A percentile compares a stretch with the other conserved stretches of the same genome.
phyloP scores from a whole-genome alignment of 2,329 filamentous ascomycete species.

The Fusarium lyarnte region DNA sequence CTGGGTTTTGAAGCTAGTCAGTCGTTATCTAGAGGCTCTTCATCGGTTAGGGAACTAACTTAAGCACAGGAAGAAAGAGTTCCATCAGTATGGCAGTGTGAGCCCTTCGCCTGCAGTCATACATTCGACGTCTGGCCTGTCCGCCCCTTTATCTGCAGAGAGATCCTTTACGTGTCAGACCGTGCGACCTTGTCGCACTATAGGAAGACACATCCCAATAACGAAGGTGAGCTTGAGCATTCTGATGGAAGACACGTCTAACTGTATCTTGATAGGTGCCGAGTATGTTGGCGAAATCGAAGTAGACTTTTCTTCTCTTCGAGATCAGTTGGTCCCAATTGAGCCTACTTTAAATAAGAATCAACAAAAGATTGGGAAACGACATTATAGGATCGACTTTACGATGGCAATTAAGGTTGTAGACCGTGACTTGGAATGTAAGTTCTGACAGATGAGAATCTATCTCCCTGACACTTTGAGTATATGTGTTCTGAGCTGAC shows the following conservation, averaged over 20 bases:
- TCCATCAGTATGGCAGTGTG: background rate
- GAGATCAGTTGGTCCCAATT: background rate
- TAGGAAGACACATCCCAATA: background rate
- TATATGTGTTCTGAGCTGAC: background rate
- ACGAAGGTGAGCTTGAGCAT: background rate
- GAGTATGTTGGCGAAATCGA: background rate
- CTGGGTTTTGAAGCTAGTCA: background rate
- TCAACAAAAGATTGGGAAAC: rapidly evolving
- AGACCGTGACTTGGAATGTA: background rate
- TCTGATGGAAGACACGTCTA: rapidly evolving
- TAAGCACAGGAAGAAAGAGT: background rate
- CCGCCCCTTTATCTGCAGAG: background rate
- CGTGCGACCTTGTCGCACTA: background rate
- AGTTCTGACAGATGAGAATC: background rate
- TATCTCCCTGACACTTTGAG: rapidly evolving
- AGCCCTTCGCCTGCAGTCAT: background rate
- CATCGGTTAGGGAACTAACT: rapidly evolving
- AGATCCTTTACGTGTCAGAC: background rate
- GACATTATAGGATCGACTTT: background rate
- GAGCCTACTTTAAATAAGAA: rapidly evolving
- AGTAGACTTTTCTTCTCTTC: background rate
- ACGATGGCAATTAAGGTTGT: background rate
- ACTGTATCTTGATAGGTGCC: background rate
- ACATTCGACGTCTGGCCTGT: background rate
- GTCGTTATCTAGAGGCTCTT: rapidly evolving